These are phyloP conservation scores for Pseudomicrostroma phylloplanum DNA, from an alignment of 1,284 basidiomycete species.

Conservation along the genomic window DNA sequence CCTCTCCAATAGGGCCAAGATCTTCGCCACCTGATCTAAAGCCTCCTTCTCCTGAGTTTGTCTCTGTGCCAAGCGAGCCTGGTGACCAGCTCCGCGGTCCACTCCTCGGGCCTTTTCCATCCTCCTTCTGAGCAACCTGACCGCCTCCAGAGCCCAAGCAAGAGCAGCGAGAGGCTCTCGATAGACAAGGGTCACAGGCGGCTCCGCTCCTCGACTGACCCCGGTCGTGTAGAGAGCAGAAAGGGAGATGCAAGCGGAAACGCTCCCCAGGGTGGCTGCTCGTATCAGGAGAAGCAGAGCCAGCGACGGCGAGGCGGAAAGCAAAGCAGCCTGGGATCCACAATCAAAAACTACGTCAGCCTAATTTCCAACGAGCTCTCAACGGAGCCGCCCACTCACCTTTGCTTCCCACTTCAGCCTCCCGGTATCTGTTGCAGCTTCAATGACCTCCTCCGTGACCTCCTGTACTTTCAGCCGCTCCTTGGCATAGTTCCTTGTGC, in stretches of 20 bases:
- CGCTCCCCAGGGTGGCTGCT: slow-evolving; percentile 24
- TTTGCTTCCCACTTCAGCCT: slow-evolving; percentile 37
- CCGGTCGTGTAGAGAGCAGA: slow-evolving; percentile 24
- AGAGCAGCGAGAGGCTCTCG: slow-evolving; percentile 26
- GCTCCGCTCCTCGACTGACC: slow-evolving; percentile 21
- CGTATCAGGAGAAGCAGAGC: slow-evolving; percentile 28
- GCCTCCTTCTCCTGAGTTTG: slow-evolving; percentile 7
- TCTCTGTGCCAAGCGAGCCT: background rate
- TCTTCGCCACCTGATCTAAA: slow-evolving; percentile 9
- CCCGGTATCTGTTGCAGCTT: slow-evolving; percentile 18
- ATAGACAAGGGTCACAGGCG: slow-evolving; percentile 24
- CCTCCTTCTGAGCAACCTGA: background rate
- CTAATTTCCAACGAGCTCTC: background rate
- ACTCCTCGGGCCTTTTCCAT: background rate
- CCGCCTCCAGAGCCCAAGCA: slow-evolving; percentile 24
- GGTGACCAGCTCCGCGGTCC: background rate
- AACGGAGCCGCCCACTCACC: slow-evolving; percentile 6
- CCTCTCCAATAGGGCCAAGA: slow-evolving; percentile 8
- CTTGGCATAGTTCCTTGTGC: slow-evolving; percentile 23
- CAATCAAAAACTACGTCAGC: background rate
- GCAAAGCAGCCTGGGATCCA: slow-evolving; percentile 16
- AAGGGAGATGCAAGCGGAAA: slow-evolving; percentile 19
- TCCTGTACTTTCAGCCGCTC: slow-evolving; percentile 22
- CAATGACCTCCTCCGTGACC: slow-evolving; percentile 20
- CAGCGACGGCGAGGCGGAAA: slow-evolving; percentile 23